Conservation (phyloP, 2,329 filamentous ascomycete genomes). For the Exophiala xenobiotica region DNA sequence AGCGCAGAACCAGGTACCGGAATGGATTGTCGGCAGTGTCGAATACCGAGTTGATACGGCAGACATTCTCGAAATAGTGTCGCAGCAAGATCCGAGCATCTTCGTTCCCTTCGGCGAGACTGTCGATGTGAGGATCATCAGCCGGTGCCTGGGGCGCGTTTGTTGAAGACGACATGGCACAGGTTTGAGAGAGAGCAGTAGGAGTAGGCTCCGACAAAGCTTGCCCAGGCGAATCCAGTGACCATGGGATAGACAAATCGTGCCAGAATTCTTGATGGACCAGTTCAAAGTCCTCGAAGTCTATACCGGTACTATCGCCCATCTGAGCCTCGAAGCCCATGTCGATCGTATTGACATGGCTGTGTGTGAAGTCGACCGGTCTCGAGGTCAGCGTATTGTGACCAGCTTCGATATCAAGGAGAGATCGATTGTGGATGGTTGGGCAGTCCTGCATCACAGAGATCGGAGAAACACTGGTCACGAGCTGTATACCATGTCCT, state of each 20-base stretch:
- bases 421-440: not conserved
- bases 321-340: not conserved
- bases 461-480: not conserved
- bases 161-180: too few relatives aligned
- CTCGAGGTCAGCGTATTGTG: not conserved
- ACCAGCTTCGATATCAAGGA: not conserved
- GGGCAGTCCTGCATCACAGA: not conserved
- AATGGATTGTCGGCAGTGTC: not conserved
- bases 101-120: not conserved
- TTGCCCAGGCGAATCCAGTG: not conserved
- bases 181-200: not conserved
- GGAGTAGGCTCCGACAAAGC: not conserved
- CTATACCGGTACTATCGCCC: not conserved
- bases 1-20: not conserved
- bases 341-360: not conserved
- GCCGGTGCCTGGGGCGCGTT: not conserved
- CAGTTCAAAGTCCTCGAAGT: not conserved
- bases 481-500: not conserved
- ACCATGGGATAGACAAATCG: not conserved
- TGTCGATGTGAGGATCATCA: not conserved
- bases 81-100: not conserved
- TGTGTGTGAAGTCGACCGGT: not conserved
- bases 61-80: not conserved
- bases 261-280: not conserved
- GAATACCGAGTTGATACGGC: conserved; percentile 4